Conservation (phyloP, 2,329 filamentous ascomycete genomes). For the Cordyceps cicadae region DNA sequence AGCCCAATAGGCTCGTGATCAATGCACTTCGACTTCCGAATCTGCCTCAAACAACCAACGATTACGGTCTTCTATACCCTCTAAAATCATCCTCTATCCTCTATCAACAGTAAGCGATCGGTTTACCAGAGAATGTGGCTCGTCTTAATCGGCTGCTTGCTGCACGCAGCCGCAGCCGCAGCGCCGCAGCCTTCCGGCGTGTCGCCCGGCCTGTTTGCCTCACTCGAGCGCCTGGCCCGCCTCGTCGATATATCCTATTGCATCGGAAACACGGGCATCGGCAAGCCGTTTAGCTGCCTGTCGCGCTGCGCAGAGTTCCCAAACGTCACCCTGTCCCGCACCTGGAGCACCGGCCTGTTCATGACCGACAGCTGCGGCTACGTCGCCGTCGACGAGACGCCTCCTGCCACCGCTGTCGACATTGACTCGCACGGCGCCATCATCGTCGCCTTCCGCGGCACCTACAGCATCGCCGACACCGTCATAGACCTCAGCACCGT, state of each 20-base stretch:
- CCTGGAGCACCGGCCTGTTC: constrained; percentile 84
- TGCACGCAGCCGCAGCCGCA: background rate
- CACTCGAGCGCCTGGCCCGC: constrained; percentile 80
- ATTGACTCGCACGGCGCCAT: constrained; percentile 37
- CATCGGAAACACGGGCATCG: constrained; percentile 74
- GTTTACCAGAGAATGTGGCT: background rate
- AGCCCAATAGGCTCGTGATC: constrained; percentile 3
- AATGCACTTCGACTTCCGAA: background rate
- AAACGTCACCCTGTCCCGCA: constrained; percentile 66
- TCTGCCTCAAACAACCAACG: background rate
- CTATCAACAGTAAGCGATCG: background rate
- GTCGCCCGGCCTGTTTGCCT: constrained; percentile 60
- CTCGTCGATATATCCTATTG: constrained; percentile 94
- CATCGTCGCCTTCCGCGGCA: constrained; percentile 84
- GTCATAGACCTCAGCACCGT: constrained; percentile 83
- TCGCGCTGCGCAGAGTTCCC: constrained; percentile 82
- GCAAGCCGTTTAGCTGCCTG: constrained; percentile 73
- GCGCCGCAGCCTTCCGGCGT: constrained; percentile 26
- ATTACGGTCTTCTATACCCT: background rate
- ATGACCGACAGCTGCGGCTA: constrained; percentile 91
- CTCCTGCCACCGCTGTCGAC: constrained; percentile 16
- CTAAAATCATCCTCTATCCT: background rate
- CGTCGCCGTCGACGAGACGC: constrained; percentile 70
- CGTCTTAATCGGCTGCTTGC: background rate
- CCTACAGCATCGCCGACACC: constrained; percentile 87